phyloP scores from a whole-genome alignment of 768 basidiomycete genomes.

The Auricularia sp. region DNA sequence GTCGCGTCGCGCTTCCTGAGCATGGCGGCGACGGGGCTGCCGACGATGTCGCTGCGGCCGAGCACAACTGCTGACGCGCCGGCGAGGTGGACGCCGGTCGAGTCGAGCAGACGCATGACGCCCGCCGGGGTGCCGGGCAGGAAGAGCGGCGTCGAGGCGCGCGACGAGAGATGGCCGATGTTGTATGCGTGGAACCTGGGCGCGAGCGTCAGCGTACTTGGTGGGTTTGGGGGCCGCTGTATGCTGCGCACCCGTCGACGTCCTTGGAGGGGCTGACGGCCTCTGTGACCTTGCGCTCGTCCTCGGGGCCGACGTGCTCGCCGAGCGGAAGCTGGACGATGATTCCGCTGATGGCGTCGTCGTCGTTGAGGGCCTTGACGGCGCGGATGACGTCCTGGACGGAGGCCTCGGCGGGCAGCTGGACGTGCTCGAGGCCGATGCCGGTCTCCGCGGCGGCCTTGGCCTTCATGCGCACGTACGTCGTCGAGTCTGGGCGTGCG shows the following conservation, averaged over 20 bases:
- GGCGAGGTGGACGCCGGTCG: conserved; percentile 63
- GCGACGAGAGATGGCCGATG: conserved; percentile 87
- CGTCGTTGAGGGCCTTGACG: conserved; percentile 75
- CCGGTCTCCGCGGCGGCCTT: conserved; percentile 94
- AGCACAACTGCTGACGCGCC: conserved; percentile 86
- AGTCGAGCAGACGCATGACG: conserved; percentile 81
- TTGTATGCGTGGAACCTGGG: conserved; percentile 94
- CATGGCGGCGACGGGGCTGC: conserved; percentile 88
- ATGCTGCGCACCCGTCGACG: conserved; percentile 71
- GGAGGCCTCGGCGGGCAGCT: conserved; percentile 53
- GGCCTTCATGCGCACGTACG: conserved; percentile 95
- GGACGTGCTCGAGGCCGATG: conserved; percentile 75
- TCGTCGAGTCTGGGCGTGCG: conserved; percentile 76
- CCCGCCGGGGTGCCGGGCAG: conserved; percentile 93
- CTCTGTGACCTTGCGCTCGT: conserved; percentile 88
- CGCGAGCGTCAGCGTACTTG: background rate
- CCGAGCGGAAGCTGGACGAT: conserved; percentile 93
- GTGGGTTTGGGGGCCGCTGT: background rate
- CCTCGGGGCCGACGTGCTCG: conserved; percentile 67
- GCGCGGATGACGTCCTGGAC: conserved; percentile 66
- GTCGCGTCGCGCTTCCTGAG: conserved; percentile 86
- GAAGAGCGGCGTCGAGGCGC: conserved; percentile 82
- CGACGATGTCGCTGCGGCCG: conserved; percentile 95
- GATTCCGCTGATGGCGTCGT: conserved; percentile 75
- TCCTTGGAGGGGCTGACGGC: conserved; percentile 90